Evolutionary conservation across 352 stramenopile genomes (phyloP).

Genomic region (Pythium sp.): DNA sequence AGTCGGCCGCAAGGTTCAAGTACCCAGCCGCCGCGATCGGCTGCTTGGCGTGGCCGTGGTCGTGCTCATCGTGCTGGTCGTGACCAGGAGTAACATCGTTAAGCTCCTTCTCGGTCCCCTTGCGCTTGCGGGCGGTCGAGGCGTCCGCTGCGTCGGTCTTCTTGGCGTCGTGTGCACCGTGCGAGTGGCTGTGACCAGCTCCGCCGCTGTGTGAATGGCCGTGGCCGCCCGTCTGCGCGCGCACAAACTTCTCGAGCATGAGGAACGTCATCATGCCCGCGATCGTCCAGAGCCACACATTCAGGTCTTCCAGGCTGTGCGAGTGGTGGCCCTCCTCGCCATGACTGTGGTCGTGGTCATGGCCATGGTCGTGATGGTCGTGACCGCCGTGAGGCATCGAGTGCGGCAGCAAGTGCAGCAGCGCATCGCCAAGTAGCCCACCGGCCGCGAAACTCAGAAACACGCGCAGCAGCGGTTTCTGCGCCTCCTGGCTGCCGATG

Average conservation of each 20-base stretch:
- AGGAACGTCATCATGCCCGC: constrained; percentile 71
- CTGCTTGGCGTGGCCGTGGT: constrained; percentile 21
- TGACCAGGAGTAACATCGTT: constrained; percentile 15
- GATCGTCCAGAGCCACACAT: constrained; percentile 76
- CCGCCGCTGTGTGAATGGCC: constrained; percentile 23
- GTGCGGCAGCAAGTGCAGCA: constrained; percentile 90
- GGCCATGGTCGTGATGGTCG: constrained; percentile 28
- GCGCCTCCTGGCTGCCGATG: constrained; percentile 42
- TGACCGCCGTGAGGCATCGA: constrained; percentile 46
- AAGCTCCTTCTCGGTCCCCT: constrained; percentile 26
- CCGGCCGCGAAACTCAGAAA: constrained; percentile 89
- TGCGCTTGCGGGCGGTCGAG: constrained; percentile 27
- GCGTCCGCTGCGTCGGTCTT: constrained; percentile 25
- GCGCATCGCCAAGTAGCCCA: constrained; percentile 85
- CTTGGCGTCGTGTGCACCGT: constrained; percentile 23
- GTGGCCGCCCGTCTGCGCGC: constrained; percentile 45
- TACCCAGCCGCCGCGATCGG: constrained; percentile 81
- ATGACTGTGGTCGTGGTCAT: constrained; percentile 45
- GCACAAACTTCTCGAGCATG: constrained; percentile 83
- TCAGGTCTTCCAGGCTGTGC: constrained; percentile 61
- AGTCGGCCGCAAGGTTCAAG: constrained; percentile 89
- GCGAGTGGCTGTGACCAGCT: constrained; percentile 33
- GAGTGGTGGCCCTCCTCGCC: constrained; percentile 41
- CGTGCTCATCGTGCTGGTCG: constrained; percentile 19
- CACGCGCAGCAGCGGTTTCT: constrained; percentile 73